Evolutionary conservation across 2,329 filamentous ascomycete species (phyloP), one percentile per base, ranked within the genome.

Genomic region (Leptographium radiaticola): DNA sequence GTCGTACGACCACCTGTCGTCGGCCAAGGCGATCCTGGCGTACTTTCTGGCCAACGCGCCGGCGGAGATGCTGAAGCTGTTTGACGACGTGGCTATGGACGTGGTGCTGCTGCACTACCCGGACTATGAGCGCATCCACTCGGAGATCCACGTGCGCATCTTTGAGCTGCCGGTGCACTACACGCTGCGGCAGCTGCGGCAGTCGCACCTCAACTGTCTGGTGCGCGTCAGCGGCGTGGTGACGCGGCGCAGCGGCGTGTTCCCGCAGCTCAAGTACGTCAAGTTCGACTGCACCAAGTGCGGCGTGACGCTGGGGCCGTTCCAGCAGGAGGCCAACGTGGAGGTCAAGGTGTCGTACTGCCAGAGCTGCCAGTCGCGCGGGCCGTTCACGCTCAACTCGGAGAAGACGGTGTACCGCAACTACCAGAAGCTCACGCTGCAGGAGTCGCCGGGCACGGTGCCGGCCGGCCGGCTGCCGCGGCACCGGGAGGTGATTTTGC

Each of bases 371-470:
- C 91, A 97, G 70, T 94, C 89, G 42, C 84, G 89, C 43, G 93
- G 93, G 0, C 94, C 93, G 0, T 98, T 98, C 65, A 95, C 85
- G 0, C 75, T 98, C 60, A 97, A 97, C 71, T 93, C 89, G 5
- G 93, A 97, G 67, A 94, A 95, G 75, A 98, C 93, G 0, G 87
- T 98, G 16, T 98, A 98, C 71, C 86, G 93, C 58, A 98, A 98
- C 69, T 98, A 96, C 70, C 93, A 98, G 68, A 98, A 96, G 66
- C 75, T 98, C 62, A 98, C 93, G 0, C 78, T 98, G 13, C 93
- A 98, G 65, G 93, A 98, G 68, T 95, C 94, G 0, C 93, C 93
- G 5, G 94, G 93, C 53, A 97, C 93, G 8, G 93, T 98, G 4
- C 94, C 93, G 6, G 90, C 94, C 39, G 93, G 93, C 63, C 90